A percentile compares a stretch with the other conserved stretches of the same genome.
Conservation (phyloP, 75 land plant genomes). For the Selaginella tamariscina region DNA sequence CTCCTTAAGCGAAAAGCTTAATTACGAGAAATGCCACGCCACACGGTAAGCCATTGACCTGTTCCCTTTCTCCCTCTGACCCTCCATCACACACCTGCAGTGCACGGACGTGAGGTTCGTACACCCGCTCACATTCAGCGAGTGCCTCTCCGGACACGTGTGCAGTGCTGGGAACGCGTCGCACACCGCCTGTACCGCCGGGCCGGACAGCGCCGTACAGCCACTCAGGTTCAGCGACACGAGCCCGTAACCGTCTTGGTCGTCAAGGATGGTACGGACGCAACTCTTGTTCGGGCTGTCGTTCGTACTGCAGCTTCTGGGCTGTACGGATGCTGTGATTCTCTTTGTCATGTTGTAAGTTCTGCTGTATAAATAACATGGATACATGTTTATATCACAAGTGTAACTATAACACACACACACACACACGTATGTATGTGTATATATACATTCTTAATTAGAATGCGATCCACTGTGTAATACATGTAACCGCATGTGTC, state of each 20-base stretch:
- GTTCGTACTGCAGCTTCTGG: conserved; percentile 22
- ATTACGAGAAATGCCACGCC: no score
- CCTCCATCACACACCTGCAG: conserved; percentile 60
- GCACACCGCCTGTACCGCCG: conserved; percentile 91
- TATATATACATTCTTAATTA: no score
- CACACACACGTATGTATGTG: no score
- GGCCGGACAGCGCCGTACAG: conserved; percentile 80
- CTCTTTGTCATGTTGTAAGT: not conserved
- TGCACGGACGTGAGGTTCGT: conserved; percentile 82
- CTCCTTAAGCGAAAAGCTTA: no score
- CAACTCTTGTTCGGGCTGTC: conserved; percentile 15
- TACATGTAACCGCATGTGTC: no score
- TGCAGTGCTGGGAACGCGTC: conserved; percentile 87
- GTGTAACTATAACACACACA: no score
- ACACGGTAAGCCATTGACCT: no score
- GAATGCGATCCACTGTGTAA: no score
- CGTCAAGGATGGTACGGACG: conserved; percentile 14
- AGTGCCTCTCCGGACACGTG: conserved; percentile 81
- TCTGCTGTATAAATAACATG: no score
- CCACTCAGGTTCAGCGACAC: conserved; percentile 80
- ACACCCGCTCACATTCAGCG: conserved; percentile 86
- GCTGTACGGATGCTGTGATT: conserved; percentile 12
- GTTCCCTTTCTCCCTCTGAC: conserved; percentile 25
- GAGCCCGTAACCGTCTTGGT: conserved; percentile 48
- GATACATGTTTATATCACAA: no score